Percentiles rank a stretch among this genome's conserved stretches.
Evolutionary conservation across 208 protist species (phyloP).

Genomic region (Acanthamoeba culbertsoni): DNA sequence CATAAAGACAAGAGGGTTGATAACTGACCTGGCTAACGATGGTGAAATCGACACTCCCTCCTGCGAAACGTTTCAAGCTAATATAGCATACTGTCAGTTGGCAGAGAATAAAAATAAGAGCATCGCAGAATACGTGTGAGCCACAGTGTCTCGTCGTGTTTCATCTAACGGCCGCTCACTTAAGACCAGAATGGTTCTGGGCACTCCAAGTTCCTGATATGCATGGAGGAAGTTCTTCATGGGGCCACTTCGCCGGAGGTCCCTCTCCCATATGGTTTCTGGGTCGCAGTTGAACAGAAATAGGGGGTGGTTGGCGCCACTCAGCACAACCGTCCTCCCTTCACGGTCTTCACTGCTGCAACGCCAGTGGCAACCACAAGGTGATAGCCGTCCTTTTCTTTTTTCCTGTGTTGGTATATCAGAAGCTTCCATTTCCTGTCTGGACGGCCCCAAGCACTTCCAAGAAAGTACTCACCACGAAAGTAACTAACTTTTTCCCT

Average conservation of each 20-base stretch:
- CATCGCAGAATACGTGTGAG: not conserved
- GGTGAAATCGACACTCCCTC: not conserved
- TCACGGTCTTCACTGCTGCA: not conserved
- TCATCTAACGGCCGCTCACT: constrained; percentile 23
- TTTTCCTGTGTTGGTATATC: too few relatives aligned
- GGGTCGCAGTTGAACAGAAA: constrained; percentile 49
- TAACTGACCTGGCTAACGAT: not conserved
- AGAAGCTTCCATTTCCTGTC: too few relatives aligned
- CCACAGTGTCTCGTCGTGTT: not conserved
- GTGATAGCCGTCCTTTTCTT: too few relatives aligned
- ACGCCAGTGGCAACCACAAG: not conserved
- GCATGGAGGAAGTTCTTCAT: constrained; percentile 49
- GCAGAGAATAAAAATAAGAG: not conserved
- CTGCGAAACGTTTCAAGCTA: not conserved
- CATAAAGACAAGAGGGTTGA: not conserved
- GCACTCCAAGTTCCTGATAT: constrained; percentile 10
- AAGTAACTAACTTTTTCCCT: too few relatives aligned
- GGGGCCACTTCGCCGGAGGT: not conserved
- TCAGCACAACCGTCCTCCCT: not conserved
- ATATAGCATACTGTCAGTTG: too few relatives aligned
- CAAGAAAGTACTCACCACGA: too few relatives aligned
- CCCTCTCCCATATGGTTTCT: not conserved
- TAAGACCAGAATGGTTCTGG: not conserved
- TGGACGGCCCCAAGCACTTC: too few relatives aligned
- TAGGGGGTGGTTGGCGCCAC: not conserved